phyloP scores from a whole-genome alignment of 176 grass and related monocot species.

The Lolium rigidum region DNA sequence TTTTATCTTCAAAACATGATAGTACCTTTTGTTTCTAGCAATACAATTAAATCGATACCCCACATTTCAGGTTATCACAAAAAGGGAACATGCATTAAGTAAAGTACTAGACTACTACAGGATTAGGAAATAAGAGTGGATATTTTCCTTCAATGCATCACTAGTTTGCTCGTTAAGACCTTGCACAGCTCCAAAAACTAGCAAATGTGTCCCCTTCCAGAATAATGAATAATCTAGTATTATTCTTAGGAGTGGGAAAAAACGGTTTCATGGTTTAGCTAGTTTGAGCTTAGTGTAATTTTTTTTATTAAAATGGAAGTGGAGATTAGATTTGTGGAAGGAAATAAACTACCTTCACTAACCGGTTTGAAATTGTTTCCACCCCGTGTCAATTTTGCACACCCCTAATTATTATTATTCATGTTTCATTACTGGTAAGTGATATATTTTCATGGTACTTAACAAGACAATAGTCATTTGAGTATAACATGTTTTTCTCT shows the following conservation, averaged over 20 bases:
- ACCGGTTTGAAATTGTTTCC: too few relatives aligned
- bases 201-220: not conserved
- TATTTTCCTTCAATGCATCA: not conserved
- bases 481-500: too few relatives aligned
- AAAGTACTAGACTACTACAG: not conserved
- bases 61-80: not conserved
- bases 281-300: too few relatives aligned
- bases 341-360: too few relatives aligned
- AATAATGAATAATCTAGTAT: not conserved
- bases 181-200: not conserved
- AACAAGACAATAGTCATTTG: too few relatives aligned
- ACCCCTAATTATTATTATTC: not conserved
- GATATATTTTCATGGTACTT: too few relatives aligned
- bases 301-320: too few relatives aligned
- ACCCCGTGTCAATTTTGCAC: too few relatives aligned
- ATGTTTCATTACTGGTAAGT: too few relatives aligned
- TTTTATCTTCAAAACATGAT: not conserved
- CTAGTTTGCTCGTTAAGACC: not conserved
- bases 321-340: too few relatives aligned
- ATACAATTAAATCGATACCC: conserved; percentile 27
- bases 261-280: too few relatives aligned
- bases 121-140: not conserved
- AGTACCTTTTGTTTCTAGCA: conserved; percentile 9
- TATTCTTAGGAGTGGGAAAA: too few relatives aligned
- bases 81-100: conserved; percentile 5